A percentile compares a stretch with the other conserved stretches of the same genome.
Evolutionary conservation across 2,329 filamentous ascomycete genomes (phyloP).

Genomic region (Parastagonospora avenae): DNA sequence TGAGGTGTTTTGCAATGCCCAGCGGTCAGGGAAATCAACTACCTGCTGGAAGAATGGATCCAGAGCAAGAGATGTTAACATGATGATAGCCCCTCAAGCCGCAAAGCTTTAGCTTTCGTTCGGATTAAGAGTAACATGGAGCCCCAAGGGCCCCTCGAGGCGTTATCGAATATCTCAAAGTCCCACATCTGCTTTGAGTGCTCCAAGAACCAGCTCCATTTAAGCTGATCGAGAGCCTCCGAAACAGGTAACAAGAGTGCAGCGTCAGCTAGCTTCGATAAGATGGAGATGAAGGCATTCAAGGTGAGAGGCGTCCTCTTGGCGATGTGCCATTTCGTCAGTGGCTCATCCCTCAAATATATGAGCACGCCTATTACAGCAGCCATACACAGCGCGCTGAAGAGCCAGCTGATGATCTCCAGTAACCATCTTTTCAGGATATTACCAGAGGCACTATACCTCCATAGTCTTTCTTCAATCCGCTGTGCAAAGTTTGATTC

Average conservation of each 20-base stretch:
- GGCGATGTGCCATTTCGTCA: constrained; percentile 13
- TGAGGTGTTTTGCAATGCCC: constrained; percentile 11
- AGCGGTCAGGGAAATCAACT: constrained; percentile 26
- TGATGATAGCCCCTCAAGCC: constrained; percentile 4
- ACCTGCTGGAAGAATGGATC: constrained; percentile 15
- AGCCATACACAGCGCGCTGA: constrained; percentile 20
- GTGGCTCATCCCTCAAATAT: background rate
- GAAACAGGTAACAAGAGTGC: constrained; percentile 25
- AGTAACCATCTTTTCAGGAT: constrained; percentile 20
- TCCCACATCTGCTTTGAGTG: constrained; percentile 32
- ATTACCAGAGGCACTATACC: constrained; percentile 14
- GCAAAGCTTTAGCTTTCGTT: constrained; percentile 16
- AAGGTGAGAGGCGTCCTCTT: constrained; percentile 22
- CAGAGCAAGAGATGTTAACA: constrained; percentile 8
- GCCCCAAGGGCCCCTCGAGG: constrained; percentile 14
- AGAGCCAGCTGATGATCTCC: constrained; percentile 15
- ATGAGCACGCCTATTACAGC: constrained; percentile 10
- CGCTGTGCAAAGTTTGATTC: constrained; percentile 22
- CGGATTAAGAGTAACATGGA: constrained; percentile 13
- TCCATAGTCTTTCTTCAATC: constrained; percentile 15
- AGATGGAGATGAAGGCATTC: no score
- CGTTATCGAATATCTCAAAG: constrained; percentile 38
- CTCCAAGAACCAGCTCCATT: constrained; percentile 29
- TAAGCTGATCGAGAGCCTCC: constrained; percentile 32
- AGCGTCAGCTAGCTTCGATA: no score